A percentile compares a stretch with the other conserved stretches of the same genome.
phyloP scores from a whole-genome alignment of 257 asterid species.

The Jacaranda copaia region DNA sequence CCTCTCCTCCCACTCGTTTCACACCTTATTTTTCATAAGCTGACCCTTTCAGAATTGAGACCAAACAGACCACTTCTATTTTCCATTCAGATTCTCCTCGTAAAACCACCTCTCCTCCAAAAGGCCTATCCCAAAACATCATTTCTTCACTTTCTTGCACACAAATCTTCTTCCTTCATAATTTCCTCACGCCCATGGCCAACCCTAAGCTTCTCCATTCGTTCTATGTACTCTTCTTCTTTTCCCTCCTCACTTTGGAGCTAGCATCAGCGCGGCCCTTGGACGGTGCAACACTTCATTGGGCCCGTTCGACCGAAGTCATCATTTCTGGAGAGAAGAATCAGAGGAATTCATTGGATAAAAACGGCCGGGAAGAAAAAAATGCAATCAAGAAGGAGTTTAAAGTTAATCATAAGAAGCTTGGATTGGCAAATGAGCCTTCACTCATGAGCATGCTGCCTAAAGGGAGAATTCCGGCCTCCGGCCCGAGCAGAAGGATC shows the following conservation, averaged over 20 bases:
- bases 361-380: neutral
- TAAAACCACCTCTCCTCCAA: neutral
- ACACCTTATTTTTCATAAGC: conserved; percentile 24
- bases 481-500: conserved; percentile 53
- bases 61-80: conserved; percentile 11
- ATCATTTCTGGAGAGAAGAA: neutral
- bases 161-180: conserved; percentile 24
- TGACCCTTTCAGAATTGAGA: conserved; percentile 22
- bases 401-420: neutral
- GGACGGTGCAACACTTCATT: neutral
- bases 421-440: conserved; percentile 14
- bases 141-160: neutral
- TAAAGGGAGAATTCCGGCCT: conserved; percentile 41
- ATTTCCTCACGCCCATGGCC: conserved; percentile 31
- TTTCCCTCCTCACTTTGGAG: conserved; percentile 15
- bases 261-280: conserved; percentile 24
- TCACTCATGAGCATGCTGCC: conserved; percentile 49
- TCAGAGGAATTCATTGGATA: neutral
- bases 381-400: neutral
- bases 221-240: conserved; percentile 12
- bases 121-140: neutral
- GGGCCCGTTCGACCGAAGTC: neutral
- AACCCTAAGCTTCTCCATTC: conserved; percentile 3
- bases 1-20: neutral
- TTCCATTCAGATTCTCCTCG: neutral